phyloP scores from a whole-genome alignment of 805 yeast genomes.

The Candida peoriensis region DNA sequence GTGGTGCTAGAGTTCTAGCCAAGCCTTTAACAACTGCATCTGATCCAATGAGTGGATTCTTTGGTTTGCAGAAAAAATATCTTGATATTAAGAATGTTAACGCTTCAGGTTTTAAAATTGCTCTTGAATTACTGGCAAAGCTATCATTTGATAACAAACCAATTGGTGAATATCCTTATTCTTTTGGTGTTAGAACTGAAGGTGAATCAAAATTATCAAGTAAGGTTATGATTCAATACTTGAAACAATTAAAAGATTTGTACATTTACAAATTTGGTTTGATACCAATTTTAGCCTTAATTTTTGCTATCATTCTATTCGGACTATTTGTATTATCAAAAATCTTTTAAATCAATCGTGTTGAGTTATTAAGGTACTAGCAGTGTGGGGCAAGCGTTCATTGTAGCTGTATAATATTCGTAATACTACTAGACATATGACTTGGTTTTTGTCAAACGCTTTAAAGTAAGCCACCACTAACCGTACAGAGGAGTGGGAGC shows the following conservation, averaged over 20 bases:
- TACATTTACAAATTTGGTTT: slow-evolving; percentile 42
- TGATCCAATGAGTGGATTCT: slow-evolving; percentile 51
- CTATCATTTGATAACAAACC: slow-evolving; percentile 31
- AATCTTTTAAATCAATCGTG: slow-evolving; percentile 7
- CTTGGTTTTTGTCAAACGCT: too few species aligned
- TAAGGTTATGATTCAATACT: slow-evolving; percentile 43
- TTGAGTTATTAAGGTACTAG: too few species aligned
- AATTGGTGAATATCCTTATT: slow-evolving; percentile 44
- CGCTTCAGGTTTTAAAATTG: slow-evolving; percentile 45
- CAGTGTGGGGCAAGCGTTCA: too few species aligned
- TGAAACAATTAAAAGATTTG: slow-evolving; percentile 41
- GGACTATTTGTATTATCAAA: slow-evolving; percentile 24
- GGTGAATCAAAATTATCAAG: slow-evolving; percentile 47
- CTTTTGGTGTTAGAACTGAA: slow-evolving; percentile 49
- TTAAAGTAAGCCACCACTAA: too few species aligned
- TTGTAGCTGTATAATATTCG: too few species aligned
- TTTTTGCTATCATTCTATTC: slow-evolving; percentile 27
- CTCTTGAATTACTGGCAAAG: slow-evolving; percentile 43
- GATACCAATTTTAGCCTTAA: slow-evolving; percentile 29
- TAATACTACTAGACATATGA: too few species aligned
- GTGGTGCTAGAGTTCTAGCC: slow-evolving; percentile 45
- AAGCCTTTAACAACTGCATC: slow-evolving; percentile 46
- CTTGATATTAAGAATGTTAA: slow-evolving; percentile 32
- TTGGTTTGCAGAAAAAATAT: slow-evolving; percentile 44
- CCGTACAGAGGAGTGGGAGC: too few species aligned